phyloP scores from a whole-genome alignment of 495 filamentous ascomycete species.

The Hypoxylon fuscum region DNA sequence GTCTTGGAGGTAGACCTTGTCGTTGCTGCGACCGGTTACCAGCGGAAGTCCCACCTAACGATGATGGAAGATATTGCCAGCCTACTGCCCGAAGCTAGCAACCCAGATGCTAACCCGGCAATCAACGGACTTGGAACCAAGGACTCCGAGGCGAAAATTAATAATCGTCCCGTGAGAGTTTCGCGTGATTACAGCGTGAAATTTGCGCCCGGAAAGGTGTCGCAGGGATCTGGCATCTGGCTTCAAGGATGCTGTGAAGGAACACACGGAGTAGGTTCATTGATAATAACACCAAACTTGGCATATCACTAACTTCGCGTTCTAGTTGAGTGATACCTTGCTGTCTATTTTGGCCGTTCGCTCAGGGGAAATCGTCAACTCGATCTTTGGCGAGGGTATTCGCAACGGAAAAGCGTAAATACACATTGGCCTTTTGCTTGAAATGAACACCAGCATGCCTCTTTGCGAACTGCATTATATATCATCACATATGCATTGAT shows the following conservation, averaged over 20 bases:
- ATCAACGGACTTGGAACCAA: constrained; percentile 47
- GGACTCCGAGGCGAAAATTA: constrained; percentile 31
- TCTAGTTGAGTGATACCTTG: constrained; percentile 76
- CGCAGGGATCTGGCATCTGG: constrained; percentile 80
- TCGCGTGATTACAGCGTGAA: constrained; percentile 77
- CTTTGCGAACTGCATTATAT: too few relatives aligned
- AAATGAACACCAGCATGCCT: too few relatives aligned
- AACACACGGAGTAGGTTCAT: constrained; percentile 81
- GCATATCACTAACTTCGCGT: background rate
- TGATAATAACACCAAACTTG: too few relatives aligned
- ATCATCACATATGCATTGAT: too few relatives aligned
- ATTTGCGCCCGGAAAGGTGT: constrained; percentile 71
- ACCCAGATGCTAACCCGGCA: background rate
- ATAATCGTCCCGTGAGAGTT: constrained; percentile 45
- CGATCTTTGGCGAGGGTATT: constrained; percentile 66
- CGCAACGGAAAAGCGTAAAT: constrained; percentile 3
- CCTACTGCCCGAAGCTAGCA: constrained; percentile 64
- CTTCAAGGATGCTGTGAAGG: constrained; percentile 93
- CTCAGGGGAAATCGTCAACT: constrained; percentile 79
- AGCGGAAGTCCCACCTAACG: constrained; percentile 78
- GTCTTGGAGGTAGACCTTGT: constrained; percentile 78
- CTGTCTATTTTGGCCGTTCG: constrained; percentile 79
- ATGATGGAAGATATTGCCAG: constrained; percentile 71
- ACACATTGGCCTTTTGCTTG: too few relatives aligned
- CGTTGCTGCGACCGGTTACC: constrained; percentile 89